A percentile compares a stretch with the other conserved stretches of the same genome.
phyloP scores from a whole-genome alignment of 2,329 filamentous ascomycete genomes.

The Aspergillus unguis region DNA sequence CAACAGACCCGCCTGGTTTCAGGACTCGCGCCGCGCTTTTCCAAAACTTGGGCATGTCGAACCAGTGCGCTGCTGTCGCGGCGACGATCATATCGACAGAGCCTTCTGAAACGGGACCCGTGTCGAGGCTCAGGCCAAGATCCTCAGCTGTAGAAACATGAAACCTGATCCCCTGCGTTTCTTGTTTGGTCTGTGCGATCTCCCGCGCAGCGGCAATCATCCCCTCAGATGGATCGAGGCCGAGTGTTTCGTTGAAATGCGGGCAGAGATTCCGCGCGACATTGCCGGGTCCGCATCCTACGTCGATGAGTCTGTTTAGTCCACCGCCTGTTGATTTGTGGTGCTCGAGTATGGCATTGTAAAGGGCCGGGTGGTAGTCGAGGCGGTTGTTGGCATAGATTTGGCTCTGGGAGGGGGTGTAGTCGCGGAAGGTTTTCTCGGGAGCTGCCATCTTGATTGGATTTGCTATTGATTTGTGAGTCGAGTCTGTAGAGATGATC shows the following conservation, averaged over 20 bases:
- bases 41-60: slow-evolving; percentile 11
- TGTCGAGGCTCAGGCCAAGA: not conserved
- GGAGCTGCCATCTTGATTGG: not conserved
- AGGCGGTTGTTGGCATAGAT: slow-evolving; percentile 41
- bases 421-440: slow-evolving; percentile 20
- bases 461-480: not conserved
- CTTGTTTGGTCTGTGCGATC: slow-evolving; percentile 24
- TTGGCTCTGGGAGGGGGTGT: slow-evolving; percentile 23
- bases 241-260: slow-evolving; percentile 48
- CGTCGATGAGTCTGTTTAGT: slow-evolving; percentile 47
- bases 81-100: slow-evolving; percentile 7
- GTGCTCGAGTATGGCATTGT: slow-evolving; percentile 46
- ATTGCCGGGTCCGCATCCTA: slow-evolving; percentile 58
- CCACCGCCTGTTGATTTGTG: slow-evolving; percentile 49
- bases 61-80: slow-evolving; percentile 11
- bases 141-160: slow-evolving; percentile 46
- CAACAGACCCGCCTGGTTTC: slow-evolving; percentile 8
- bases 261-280: slow-evolving; percentile 47
- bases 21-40: not conserved
- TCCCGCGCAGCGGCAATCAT: slow-evolving; percentile 53
- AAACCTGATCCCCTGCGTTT: slow-evolving; percentile 36
- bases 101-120: not conserved
- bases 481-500: too few species aligned
- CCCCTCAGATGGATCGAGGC: slow-evolving; percentile 51
- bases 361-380: slow-evolving; percentile 52